A percentile compares a stretch with the other conserved stretches of the same genome.
Evolutionary conservation across 2,329 filamentous ascomycete species (phyloP).

Genomic region (Cladosporium sp.): DNA sequence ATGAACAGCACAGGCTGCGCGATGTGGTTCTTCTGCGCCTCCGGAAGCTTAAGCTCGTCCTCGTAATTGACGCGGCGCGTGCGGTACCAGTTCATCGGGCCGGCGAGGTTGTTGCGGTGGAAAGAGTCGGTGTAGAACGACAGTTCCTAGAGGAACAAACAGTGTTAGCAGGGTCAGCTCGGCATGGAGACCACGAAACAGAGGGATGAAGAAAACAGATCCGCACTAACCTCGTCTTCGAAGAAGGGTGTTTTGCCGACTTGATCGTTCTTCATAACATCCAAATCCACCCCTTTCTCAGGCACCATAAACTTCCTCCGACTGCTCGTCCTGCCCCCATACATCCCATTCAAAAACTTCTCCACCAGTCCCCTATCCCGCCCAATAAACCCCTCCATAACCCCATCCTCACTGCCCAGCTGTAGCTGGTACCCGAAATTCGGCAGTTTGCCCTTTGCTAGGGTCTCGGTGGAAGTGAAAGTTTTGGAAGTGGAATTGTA

Average conservation of each 20-base stretch:
- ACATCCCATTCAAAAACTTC: conserved; percentile 70
- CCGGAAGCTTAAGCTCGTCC: conserved; percentile 60
- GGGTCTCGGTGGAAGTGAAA: not conserved
- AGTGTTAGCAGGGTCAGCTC: not conserved
- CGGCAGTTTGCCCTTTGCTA: conserved; percentile 45
- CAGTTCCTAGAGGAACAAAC: conserved; percentile 53
- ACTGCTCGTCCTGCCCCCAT: conserved; percentile 62
- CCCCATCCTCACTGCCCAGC: conserved; percentile 50
- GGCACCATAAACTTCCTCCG: conserved; percentile 61
- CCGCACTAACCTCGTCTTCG: conserved; percentile 55
- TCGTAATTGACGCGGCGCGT: conserved; percentile 70
- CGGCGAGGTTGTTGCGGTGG: conserved; percentile 69
- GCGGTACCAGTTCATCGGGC: conserved; percentile 77
- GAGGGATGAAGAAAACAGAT: no score
- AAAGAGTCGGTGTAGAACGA: conserved; percentile 77
- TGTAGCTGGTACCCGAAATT: conserved; percentile 86
- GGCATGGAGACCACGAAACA: no score
- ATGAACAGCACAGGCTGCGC: conserved; percentile 68
- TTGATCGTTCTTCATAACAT: conserved; percentile 53
- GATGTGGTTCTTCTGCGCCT: conserved; percentile 23
- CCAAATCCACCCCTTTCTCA: conserved; percentile 63
- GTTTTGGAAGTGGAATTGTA: conserved; percentile 48
- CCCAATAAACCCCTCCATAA: conserved; percentile 57
- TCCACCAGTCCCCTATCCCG: conserved; percentile 57
- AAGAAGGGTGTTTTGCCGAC: conserved; percentile 62